These are phyloP conservation scores for Pleurotus cornucopiae DNA, from an alignment of 768 basidiomycete genomes.

Conservation along the genomic window DNA sequence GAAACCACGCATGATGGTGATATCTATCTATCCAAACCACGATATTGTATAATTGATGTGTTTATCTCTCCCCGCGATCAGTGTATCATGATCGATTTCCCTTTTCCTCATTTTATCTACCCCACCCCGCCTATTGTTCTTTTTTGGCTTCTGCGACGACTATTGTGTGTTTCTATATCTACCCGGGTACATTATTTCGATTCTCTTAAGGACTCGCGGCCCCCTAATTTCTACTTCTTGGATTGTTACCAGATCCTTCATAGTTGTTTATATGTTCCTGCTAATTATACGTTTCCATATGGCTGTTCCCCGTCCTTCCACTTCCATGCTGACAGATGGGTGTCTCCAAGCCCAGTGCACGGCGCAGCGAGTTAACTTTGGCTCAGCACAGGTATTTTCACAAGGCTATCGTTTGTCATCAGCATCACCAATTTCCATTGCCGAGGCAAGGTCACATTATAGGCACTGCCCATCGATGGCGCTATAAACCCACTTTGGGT, in stretches of 20 bases:
- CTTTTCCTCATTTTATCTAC: background rate
- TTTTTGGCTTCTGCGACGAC: background rate
- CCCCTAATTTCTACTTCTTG: background rate
- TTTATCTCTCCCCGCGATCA: slow-evolving; percentile 7
- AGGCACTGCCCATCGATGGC: slow-evolving; percentile 8
- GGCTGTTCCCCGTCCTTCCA: background rate
- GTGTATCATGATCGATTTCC: background rate
- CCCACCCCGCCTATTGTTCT: background rate
- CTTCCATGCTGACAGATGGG: background rate
- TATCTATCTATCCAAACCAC: background rate
- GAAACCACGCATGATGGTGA: background rate
- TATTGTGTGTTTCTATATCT: background rate
- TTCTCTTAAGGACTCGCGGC: background rate
- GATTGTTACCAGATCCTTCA: background rate
- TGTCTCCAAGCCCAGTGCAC: background rate
- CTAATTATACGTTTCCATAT: slow-evolving; percentile 4
- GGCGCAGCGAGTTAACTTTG: background rate
- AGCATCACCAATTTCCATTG: background rate
- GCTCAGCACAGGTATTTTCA: background rate
- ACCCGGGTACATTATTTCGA: slow-evolving; percentile 3
- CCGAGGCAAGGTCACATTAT: slow-evolving; percentile 5
- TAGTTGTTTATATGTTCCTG: background rate
- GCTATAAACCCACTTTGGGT: slow-evolving; percentile 7
- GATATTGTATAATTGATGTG: background rate
- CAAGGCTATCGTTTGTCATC: slow-evolving; percentile 3